phyloP scores from a whole-genome alignment of 768 basidiomycete species.

The Sporobolomyces pararoseus region DNA sequence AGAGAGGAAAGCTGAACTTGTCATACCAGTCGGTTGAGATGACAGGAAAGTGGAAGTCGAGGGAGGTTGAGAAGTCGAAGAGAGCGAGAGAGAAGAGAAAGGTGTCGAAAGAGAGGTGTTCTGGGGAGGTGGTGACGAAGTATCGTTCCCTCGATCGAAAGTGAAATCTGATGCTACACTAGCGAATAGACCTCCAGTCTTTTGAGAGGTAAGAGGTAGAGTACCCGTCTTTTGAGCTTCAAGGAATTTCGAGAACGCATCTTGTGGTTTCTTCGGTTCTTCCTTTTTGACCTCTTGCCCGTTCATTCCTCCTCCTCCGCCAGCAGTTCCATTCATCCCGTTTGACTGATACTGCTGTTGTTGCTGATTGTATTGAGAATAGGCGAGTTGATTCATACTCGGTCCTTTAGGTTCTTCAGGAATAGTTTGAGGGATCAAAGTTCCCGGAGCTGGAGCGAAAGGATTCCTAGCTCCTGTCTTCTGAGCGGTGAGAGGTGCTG shows the following conservation, averaged over 20 bases:
- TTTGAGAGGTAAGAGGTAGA: slow-evolving; percentile 44
- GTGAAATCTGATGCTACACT: slow-evolving; percentile 43
- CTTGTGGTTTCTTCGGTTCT: slow-evolving; percentile 19
- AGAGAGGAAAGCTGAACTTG: not conserved
- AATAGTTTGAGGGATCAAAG: slow-evolving; percentile 49
- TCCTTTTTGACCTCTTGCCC: too few relatives aligned
- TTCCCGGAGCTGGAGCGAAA: slow-evolving; percentile 68
- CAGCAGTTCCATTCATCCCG: not conserved
- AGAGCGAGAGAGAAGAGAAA: slow-evolving; percentile 32
- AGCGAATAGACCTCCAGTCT: slow-evolving; percentile 40
- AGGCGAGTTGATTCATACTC: slow-evolving; percentile 73
- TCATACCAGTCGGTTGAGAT: slow-evolving; percentile 19
- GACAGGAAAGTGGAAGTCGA: slow-evolving; percentile 15
- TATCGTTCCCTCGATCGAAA: slow-evolving; percentile 16
- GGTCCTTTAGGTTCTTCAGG: slow-evolving; percentile 65
- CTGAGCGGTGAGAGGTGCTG: slow-evolving; percentile 64
- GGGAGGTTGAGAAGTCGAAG: not conserved
- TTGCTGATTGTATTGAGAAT: slow-evolving; percentile 22
- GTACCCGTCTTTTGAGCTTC: slow-evolving; percentile 40
- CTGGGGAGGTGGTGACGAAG: slow-evolving; percentile 13
- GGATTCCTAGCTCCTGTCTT: slow-evolving; percentile 94
- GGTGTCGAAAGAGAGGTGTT: slow-evolving; percentile 8
- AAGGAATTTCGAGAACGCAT: slow-evolving; percentile 33
- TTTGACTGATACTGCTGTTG: slow-evolving; percentile 28
- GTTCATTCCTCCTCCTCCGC: slow-evolving; percentile 45